These are phyloP conservation scores for Massarina eburnea DNA, from an alignment of 2,329 filamentous ascomycete species.

Conservation along the genomic window DNA sequence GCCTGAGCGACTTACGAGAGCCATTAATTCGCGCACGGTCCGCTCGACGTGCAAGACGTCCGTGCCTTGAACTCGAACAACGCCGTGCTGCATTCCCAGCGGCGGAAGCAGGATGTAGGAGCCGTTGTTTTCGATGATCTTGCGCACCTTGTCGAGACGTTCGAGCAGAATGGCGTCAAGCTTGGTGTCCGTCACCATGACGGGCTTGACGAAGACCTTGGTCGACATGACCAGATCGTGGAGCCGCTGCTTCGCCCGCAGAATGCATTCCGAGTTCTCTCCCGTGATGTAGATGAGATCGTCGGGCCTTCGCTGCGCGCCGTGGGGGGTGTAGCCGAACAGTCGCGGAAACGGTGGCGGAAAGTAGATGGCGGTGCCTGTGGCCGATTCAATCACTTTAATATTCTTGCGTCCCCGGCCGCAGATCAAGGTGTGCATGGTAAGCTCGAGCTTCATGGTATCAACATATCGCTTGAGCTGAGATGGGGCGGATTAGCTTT, in stretches of 20 bases:
- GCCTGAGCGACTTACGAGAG: constrained; percentile 63
- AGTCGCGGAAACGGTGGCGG: constrained; percentile 90
- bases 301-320: constrained; percentile 77
- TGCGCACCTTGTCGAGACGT: constrained; percentile 92
- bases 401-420: constrained; percentile 96
- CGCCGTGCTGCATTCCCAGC: constrained; percentile 79
- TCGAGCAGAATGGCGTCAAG: constrained; percentile 91
- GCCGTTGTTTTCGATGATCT: constrained; percentile 95
- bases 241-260: constrained; percentile 86
- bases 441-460: constrained; percentile 77
- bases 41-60: constrained; percentile 94
- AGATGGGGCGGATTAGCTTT: constrained; percentile 37
- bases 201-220: constrained; percentile 81
- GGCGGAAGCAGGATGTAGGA: constrained; percentile 92
- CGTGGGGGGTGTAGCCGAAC: constrained; percentile 84
- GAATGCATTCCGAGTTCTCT: constrained; percentile 79
- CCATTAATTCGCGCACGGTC: constrained; percentile 94
- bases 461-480: constrained; percentile 76
- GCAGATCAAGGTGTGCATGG: constrained; percentile 88
- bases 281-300: constrained; percentile 96
- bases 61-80: constrained; percentile 87
- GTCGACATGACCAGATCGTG: constrained; percentile 80
- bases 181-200: constrained; percentile 85
- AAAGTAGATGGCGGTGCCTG: constrained; percentile 97
- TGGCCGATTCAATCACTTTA: constrained; percentile 93